A percentile compares a stretch with the other conserved stretches of the same genome.
phyloP scores from a whole-genome alignment of 257 asterid species.

The Gentiana straminea region DNA sequence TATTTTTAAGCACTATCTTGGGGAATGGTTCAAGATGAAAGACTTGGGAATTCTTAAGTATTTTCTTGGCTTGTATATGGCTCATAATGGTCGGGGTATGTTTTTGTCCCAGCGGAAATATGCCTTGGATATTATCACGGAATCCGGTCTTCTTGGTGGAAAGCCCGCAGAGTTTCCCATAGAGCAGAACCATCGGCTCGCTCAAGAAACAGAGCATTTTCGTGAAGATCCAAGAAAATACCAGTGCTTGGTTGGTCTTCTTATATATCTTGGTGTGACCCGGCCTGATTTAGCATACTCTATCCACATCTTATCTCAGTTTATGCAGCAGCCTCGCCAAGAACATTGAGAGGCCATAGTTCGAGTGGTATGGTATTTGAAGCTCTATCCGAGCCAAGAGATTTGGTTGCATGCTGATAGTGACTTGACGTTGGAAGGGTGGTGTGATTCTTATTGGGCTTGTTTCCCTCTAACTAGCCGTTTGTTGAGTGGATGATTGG shows the following conservation, averaged over 20 bases:
- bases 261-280: too few relatives aligned
- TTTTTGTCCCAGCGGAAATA: too few relatives aligned
- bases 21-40: background rate
- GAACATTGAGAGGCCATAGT: background rate
- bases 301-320: background rate
- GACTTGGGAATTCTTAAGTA: too few relatives aligned
- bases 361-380: background rate
- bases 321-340: background rate
- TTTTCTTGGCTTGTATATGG: too few relatives aligned
- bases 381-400: background rate
- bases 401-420: background rate
- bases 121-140: too few relatives aligned
- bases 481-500: too few relatives aligned
- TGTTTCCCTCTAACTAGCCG: background rate
- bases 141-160: too few relatives aligned
- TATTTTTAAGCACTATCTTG: background rate
- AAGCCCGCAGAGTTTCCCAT: background rate
- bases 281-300: too few relatives aligned
- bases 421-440: background rate
- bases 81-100: too few relatives aligned
- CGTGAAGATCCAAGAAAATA: too few relatives aligned
- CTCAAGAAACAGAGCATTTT: too few relatives aligned
- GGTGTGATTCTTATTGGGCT: slow-evolving; percentile 3
- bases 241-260: too few relatives aligned
- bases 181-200: background rate